Evolutionary conservation across 192 early-diverging fungal species (phyloP).

Genomic region (Spinellus fusiger): DNA sequence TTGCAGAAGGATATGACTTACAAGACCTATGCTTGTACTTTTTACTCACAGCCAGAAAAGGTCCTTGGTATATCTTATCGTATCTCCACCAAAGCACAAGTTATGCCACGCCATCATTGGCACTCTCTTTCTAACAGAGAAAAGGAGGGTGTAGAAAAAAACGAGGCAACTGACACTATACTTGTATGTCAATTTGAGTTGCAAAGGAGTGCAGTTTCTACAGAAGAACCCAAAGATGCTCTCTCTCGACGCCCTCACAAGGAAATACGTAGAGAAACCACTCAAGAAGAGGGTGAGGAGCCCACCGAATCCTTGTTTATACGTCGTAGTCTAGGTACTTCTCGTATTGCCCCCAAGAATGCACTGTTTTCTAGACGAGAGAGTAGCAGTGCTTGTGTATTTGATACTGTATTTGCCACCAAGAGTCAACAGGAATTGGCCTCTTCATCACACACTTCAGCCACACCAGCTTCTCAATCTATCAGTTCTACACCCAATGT

Average conservation of each 20-base stretch:
- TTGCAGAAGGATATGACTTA: neutral
- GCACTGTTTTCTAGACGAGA: neutral
- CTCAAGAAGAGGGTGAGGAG: neutral
- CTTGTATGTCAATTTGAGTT: conserved; percentile 23
- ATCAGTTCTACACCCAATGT: conserved; percentile 10
- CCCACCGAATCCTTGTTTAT: neutral
- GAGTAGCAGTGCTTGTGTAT: neutral
- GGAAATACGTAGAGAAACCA: neutral
- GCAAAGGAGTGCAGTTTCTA: neutral
- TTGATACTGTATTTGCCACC: neutral
- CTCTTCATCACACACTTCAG: neutral
- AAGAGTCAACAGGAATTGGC: too few species aligned
- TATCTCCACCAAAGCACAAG: conserved; percentile 19
- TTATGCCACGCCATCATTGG: conserved; percentile 1
- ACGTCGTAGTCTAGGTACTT: neutral
- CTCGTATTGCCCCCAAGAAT: neutral
- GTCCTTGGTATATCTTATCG: conserved; percentile 21
- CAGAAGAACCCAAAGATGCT: neutral
- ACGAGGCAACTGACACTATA: neutral
- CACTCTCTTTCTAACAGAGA: neutral
- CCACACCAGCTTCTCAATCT: neutral
- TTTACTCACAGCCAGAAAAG: conserved; percentile 17
- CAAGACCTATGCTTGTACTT: neutral
- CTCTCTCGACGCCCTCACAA: neutral
- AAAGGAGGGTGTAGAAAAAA: neutral